Conservation (phyloP, 2,329 filamentous ascomycete species). For the Fusarium sp. region DNA sequence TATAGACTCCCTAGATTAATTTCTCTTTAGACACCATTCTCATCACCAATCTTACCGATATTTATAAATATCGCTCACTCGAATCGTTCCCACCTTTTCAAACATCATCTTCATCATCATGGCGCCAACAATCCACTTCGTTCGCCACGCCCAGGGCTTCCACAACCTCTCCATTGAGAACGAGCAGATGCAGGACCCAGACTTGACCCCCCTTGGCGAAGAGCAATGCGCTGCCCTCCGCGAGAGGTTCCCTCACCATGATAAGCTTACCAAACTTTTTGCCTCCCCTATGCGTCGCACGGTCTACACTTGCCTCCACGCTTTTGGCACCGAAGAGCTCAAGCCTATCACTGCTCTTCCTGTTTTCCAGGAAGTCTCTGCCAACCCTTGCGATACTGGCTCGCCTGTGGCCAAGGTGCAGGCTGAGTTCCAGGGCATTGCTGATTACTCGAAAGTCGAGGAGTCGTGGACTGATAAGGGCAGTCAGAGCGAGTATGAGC, state of each 20-base stretch:
- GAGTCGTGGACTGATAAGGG: constrained; percentile 80
- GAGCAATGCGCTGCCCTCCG: constrained; percentile 77
- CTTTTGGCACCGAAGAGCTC: constrained; percentile 69
- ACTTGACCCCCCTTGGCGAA: constrained; percentile 80
- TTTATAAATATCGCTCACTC: constrained; percentile 12
- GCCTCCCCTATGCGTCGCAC: constrained; percentile 86
- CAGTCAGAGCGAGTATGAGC: constrained; percentile 58
- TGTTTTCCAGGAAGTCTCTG: constrained; percentile 82
- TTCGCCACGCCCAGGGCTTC: constrained; percentile 81
- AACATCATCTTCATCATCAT: constrained; percentile 50
- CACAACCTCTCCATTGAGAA: constrained; percentile 82
- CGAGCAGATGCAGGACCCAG: constrained; percentile 80
- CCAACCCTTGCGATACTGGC: constrained; percentile 82
- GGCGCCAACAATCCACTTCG: constrained; percentile 71
- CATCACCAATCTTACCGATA: neutral
- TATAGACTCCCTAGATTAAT: neutral
- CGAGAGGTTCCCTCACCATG: constrained; percentile 73
- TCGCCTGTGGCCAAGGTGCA: constrained; percentile 66
- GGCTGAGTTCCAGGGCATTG: constrained; percentile 70
- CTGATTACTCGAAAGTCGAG: constrained; percentile 73
- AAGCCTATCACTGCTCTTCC: constrained; percentile 74
- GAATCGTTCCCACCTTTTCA: neutral
- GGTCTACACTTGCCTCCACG: constrained; percentile 79
- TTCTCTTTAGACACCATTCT: neutral
- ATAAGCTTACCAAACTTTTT: constrained; percentile 75